phyloP scores from a whole-genome alignment of 257 asterid species.

The Phtheirospermum japonicum region DNA sequence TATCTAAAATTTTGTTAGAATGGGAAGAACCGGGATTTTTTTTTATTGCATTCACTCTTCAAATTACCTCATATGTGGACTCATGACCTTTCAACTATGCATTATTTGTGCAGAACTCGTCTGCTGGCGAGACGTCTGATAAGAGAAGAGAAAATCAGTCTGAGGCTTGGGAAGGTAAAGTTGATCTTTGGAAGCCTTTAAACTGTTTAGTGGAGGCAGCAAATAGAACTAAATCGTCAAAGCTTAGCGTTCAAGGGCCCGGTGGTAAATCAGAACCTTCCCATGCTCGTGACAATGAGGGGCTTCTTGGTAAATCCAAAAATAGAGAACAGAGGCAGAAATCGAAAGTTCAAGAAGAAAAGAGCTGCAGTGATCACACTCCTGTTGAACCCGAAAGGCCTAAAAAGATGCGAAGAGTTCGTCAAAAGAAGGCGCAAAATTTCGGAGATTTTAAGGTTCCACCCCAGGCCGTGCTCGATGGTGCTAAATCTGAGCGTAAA shows the following conservation, averaged over 20 bases:
- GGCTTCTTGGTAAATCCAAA: conserved; percentile 51
- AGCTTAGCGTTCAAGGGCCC: conserved; percentile 50
- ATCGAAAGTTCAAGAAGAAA: conserved; percentile 59
- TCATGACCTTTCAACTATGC: neutral
- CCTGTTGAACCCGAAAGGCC: conserved; percentile 67
- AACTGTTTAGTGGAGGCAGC: conserved; percentile 97
- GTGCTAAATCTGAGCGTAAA: conserved; percentile 52
- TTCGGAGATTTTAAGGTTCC: conserved; percentile 57
- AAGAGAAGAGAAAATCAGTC: conserved; percentile 52
- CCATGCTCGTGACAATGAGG: conserved; percentile 54
- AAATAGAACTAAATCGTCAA: conserved; percentile 80
- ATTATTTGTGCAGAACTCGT: conserved; percentile 53
- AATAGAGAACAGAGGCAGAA: conserved; percentile 61
- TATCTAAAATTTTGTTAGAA: no score
- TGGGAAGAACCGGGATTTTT: no score
- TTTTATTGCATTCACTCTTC: neutral
- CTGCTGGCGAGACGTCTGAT: conserved; percentile 61
- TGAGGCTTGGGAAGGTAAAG: conserved; percentile 70
- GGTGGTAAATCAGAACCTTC: conserved; percentile 52
- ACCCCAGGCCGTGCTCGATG: conserved; percentile 75
- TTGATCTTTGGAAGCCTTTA: conserved; percentile 91
- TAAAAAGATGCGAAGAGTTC: conserved; percentile 59
- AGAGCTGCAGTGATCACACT: conserved; percentile 41
- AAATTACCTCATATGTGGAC: neutral
- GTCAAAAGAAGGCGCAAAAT: conserved; percentile 61